These are phyloP conservation scores for Nannizzia gypsea DNA, from an alignment of 2,329 filamentous ascomycete genomes.

Conservation along the genomic window DNA sequence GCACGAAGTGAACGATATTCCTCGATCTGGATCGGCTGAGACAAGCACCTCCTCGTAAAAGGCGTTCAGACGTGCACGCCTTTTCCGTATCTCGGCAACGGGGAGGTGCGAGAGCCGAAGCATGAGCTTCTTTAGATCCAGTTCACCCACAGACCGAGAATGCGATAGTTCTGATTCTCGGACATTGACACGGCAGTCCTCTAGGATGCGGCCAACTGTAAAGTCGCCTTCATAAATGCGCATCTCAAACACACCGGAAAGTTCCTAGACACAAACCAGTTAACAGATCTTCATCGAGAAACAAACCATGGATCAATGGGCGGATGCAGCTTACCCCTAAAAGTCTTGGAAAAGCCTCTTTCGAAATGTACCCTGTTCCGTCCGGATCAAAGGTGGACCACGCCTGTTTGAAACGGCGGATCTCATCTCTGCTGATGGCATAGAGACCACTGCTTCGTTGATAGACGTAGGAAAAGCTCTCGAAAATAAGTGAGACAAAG, in stretches of 20 bases:
- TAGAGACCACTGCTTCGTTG: constrained; percentile 89
- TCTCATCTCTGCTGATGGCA: constrained; percentile 81
- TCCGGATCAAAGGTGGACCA: constrained; percentile 93
- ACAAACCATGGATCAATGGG: no score
- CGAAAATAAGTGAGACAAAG: constrained; percentile 97
- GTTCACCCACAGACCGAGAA: constrained; percentile 37
- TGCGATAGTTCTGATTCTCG: constrained; percentile 33
- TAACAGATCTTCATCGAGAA: not conserved
- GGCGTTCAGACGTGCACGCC: constrained; percentile 72
- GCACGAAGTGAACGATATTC: constrained; percentile 83
- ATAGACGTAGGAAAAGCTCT: constrained; percentile 98
- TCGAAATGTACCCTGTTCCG: constrained; percentile 81
- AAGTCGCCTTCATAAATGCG: constrained; percentile 87
- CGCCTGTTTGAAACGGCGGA: constrained; percentile 92
- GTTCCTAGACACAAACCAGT: constrained; percentile 43
- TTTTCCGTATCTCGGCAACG: constrained; percentile 57
- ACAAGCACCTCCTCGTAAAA: constrained; percentile 97
- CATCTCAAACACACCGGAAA: constrained; percentile 95
- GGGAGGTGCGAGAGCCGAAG: constrained; percentile 62
- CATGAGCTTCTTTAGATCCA: constrained; percentile 69
- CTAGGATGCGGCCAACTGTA: constrained; percentile 74
- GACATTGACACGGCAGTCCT: constrained; percentile 57
- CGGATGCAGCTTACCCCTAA: constrained; percentile 53
- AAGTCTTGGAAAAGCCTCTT: constrained; percentile 76
- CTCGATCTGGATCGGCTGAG: constrained; percentile 75